Base-by-base conservation (phyloP, 345 rosid genomes). In the Lepidium africanum region DNA sequence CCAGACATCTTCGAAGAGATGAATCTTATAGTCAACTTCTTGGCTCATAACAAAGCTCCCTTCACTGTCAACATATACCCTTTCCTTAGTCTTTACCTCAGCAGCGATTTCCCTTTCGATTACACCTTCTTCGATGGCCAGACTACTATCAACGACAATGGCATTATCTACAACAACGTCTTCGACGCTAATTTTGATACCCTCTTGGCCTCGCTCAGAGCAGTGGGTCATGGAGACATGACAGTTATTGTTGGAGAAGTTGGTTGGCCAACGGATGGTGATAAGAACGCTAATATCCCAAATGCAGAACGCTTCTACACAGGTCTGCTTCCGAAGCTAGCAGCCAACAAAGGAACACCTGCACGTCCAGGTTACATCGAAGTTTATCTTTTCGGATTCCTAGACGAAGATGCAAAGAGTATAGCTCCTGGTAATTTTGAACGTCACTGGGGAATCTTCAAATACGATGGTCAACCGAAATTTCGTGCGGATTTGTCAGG, bases 221-320 rank as follows among this genome's bases (percentile, higher is more conserved):
- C 75, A 0, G 75, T 52, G 1, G 97, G 97, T 2, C 81, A 75
- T 19, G 94, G 86, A 15, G 78, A 84, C 59, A 63, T 90, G 85
- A 33, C 81, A 0, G 71, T 88, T 50, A 59, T 92, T 0, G 91
- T 92, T 0, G 98, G 96, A 25, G 96, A 90, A 76, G 92, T 86
- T 4, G 96, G 98, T 33, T 92, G 96, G 98, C 98, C 93, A 0
- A 92, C 98, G 0, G 98, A 92, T 33, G 98, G 96, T 1, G 98
- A 92, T 84, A 83, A 80, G 82, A 87, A 88, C 60, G 97, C 88
- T 5, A 90, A 85, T 35, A 4, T 57, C 7, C 83, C 79, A 17
- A 74, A 78, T 61, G 97, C 98, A 38, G 57, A 68, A 35, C 84
- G 92, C 53, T 93, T 90, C 56, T 88, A 93, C 55, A 81, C 78